Base-by-base conservation (phyloP, 768 basidiomycete genomes). In the Leucosporidium scottii region DNA sequence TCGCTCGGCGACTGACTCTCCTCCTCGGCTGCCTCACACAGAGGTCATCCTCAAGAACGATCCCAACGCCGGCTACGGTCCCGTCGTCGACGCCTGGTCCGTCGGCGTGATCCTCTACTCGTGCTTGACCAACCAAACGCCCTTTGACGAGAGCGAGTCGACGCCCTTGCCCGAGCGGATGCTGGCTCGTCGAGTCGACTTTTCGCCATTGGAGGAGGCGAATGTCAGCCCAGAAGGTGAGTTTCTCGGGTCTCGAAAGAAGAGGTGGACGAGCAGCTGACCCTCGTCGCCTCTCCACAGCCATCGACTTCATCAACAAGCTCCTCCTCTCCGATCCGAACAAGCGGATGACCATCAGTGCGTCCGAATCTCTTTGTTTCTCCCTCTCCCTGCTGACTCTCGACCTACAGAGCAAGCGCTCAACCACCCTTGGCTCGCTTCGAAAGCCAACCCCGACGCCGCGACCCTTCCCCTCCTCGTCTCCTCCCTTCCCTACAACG, bases 41-140 rank as follows among this genome's bases (percentile, higher is more conserved):
- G 75, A 78, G 66, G 93, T 97, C 73, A 91, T 99, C 39, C 88
- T 97, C 59, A 78, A 81, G 54, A 80, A 83, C 53, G 78, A 82
- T 34, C 80, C 84, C 64, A 71, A 74, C 12, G 72, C 71, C 0
- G 93, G 93, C 4, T 98, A 99, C 75, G 87, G 88, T 74, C 84
- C 87, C 65, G 80, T 88, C 25, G 96, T 98, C 59, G 96, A 99
- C 76, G 91, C 90, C 70, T 99, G 93, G 93, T 93, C 91, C 56
- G 85, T 93, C 17, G 94, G 96, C 9, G 91, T 96, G 27, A 96
- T 98, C 62, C 84, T 97, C 1, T 98, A 88, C 74, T 87, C 87
- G 20, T 69, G 67, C 61, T 56, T 93, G 51, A 62, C 53, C 4
- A 87, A 88, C 75, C 75, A 85, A 0, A 85, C 82, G 44, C 91